These are phyloP conservation scores for Xylariaceae sp. DNA, from an alignment of 2,329 filamentous ascomycete species.

Conservation along the genomic window DNA sequence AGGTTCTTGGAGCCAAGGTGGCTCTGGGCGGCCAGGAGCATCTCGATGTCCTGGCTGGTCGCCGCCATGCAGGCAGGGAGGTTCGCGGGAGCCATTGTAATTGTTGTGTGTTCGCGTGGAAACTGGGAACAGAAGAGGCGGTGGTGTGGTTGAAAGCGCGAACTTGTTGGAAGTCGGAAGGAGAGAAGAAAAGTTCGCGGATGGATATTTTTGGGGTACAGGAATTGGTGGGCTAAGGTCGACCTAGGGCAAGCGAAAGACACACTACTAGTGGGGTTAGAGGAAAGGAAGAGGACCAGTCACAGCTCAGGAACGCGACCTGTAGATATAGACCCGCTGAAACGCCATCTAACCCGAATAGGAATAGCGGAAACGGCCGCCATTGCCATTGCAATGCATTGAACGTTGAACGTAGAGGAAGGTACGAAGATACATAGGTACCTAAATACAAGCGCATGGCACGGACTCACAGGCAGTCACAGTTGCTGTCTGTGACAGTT, in stretches of 20 bases:
- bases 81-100: constrained; percentile 92
- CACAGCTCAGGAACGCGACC: too few relatives aligned
- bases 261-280: constrained; percentile 6
- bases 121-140: constrained; percentile 26
- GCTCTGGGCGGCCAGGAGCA: constrained; percentile 93
- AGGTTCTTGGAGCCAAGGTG: constrained; percentile 99
- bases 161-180: constrained; percentile 27
- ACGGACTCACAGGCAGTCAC: too few relatives aligned
- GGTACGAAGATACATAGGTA: too few relatives aligned
- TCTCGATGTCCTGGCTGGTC: constrained; percentile 97
- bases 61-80: constrained; percentile 94
- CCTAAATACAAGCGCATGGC: neutral
- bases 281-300: neutral
- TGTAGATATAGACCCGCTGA: too few relatives aligned
- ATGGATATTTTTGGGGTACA: constrained; percentile 20
- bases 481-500: neutral
- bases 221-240: constrained; percentile 21
- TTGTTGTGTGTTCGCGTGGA: constrained; percentile 28
- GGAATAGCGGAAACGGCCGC: too few relatives aligned
- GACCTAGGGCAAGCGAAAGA: constrained; percentile 22
- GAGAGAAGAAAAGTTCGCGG: constrained; percentile 40
- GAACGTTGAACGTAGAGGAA: too few relatives aligned
- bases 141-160: constrained; percentile 26
- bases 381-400: too few relatives aligned
- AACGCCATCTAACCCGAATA: neutral